Conservation (phyloP, 345 rosid species). For the Populus euphratica region DNA sequence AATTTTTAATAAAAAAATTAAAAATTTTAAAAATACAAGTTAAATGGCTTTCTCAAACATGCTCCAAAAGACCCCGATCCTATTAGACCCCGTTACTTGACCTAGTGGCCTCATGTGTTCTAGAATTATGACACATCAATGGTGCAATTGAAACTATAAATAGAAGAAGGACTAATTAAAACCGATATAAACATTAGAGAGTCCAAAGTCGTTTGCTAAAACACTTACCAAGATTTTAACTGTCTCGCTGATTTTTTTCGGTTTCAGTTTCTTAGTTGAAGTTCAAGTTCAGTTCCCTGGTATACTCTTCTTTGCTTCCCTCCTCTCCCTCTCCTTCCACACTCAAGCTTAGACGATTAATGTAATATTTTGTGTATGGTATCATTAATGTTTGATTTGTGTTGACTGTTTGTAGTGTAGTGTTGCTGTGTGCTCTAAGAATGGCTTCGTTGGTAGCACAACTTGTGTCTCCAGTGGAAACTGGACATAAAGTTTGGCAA, state of each 20-base stretch:
- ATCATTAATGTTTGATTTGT: neutral
- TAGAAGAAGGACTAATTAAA: neutral
- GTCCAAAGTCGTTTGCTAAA: neutral
- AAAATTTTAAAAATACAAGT: too few species aligned
- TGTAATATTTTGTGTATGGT: too few species aligned
- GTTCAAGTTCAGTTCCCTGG: neutral
- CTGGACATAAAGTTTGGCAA: conserved; percentile 68
- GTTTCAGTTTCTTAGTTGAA: neutral
- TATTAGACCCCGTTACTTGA: too few species aligned
- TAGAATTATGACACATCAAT: neutral
- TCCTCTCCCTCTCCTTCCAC: neutral
- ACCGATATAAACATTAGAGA: neutral
- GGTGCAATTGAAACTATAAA: neutral
- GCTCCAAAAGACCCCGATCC: too few species aligned
- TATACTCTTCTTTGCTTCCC: neutral
- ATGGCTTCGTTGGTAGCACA: conserved; percentile 16
- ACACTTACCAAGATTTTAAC: neutral
- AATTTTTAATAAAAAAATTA: too few species aligned
- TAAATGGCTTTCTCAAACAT: too few species aligned
- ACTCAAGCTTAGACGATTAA: too few species aligned
- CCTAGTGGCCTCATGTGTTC: too few species aligned
- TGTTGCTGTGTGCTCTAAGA: neutral
- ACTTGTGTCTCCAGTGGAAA: conserved; percentile 47
- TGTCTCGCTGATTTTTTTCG: neutral
- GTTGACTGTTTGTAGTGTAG: neutral